These are phyloP conservation scores for Debaryomycetaceae sp. DNA, from an alignment of 1,139 yeast genomes.

Conservation along the genomic window DNA sequence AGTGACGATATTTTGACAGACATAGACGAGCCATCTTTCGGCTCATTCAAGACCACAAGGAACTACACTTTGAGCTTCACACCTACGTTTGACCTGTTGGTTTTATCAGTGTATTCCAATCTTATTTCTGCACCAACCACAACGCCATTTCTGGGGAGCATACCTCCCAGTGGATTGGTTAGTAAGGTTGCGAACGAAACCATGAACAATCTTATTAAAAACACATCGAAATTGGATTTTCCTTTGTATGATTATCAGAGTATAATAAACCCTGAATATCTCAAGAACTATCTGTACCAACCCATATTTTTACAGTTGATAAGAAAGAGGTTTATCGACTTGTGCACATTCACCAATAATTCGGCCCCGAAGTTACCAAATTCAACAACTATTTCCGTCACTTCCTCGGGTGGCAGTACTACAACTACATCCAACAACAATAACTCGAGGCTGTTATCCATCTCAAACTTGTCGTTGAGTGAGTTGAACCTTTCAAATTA, in stretches of 20 bases:
- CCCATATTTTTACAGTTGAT: slow-evolving; percentile 44
- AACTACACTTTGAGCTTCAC: slow-evolving; percentile 37
- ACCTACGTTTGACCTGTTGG: slow-evolving; percentile 35
- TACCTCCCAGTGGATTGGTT: slow-evolving; percentile 46
- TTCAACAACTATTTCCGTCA: slow-evolving; percentile 25
- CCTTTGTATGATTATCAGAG: slow-evolving; percentile 34
- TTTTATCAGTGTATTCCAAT: slow-evolving; percentile 33
- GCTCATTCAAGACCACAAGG: slow-evolving; percentile 19
- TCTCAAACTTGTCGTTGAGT: slow-evolving; percentile 40
- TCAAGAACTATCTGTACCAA: slow-evolving; percentile 31
- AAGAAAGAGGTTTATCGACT: slow-evolving; percentile 40
- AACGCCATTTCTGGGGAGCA: slow-evolving; percentile 42
- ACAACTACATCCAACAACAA: slow-evolving; percentile 1
- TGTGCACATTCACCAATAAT: slow-evolving; percentile 27
- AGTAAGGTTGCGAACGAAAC: slow-evolving; percentile 45
- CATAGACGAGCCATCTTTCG: slow-evolving; percentile 29
- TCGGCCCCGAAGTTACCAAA: slow-evolving; percentile 18
- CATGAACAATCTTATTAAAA: slow-evolving; percentile 24
- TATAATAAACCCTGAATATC: slow-evolving; percentile 30
- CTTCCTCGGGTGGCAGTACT: slow-evolving; percentile 8
- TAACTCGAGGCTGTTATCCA: slow-evolving; percentile 31
- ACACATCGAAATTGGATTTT: slow-evolving; percentile 14
- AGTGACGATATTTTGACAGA: slow-evolving; percentile 45
- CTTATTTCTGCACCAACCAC: slow-evolving; percentile 43
- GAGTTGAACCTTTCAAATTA: slow-evolving; percentile 37